These are phyloP conservation scores for Ampelomyces quisqualis DNA, from an alignment of 2,329 filamentous ascomycete genomes.

Conservation along the genomic window DNA sequence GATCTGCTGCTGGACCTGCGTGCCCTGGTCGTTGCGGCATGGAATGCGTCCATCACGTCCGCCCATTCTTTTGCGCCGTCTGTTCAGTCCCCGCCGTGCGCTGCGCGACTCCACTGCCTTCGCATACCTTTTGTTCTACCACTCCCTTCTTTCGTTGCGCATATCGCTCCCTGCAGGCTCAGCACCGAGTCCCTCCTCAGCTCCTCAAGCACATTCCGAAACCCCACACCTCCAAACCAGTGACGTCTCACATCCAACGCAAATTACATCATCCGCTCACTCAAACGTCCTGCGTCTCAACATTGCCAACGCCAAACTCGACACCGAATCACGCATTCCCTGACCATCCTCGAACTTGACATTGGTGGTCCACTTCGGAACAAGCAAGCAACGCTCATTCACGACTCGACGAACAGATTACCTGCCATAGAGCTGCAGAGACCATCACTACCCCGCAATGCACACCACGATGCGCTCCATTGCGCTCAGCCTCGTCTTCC, in stretches of 20 bases:
- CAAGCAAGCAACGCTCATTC: slow-evolving; percentile 6
- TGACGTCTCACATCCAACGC: slow-evolving; percentile 26
- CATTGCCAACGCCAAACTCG: slow-evolving; percentile 11
- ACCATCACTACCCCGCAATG: slow-evolving; percentile 22
- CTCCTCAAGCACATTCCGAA: too few relatives aligned
- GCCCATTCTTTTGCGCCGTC: slow-evolving; percentile 5
- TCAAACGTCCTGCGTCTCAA: slow-evolving; percentile 34
- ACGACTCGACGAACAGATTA: slow-evolving; percentile 10
- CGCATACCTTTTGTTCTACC: slow-evolving; percentile 13
- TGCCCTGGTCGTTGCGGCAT: slow-evolving; percentile 1
- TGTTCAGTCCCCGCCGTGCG: slow-evolving; percentile 23
- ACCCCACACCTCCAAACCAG: slow-evolving; percentile 21
- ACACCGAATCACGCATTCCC: slow-evolving; percentile 8
- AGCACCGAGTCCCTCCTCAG: slow-evolving; percentile 25
- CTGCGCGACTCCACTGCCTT: slow-evolving; percentile 24
- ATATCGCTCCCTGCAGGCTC: slow-evolving; percentile 35
- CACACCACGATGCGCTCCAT: slow-evolving; percentile 17
- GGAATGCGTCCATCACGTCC: too few relatives aligned
- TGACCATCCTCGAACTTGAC: slow-evolving; percentile 11
- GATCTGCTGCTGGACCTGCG: slow-evolving; percentile 28
- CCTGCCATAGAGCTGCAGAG: slow-evolving; percentile 12
- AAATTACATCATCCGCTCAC: slow-evolving; percentile 13
- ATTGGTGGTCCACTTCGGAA: slow-evolving; percentile 16
- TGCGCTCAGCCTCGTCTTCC: slow-evolving; percentile 24
- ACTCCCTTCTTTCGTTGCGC: slow-evolving; percentile 14